A percentile compares a stretch with the other conserved stretches of the same genome.
These are phyloP conservation scores for Termitomyces heimii DNA, from an alignment of 768 basidiomycete species.

Conservation along the genomic window DNA sequence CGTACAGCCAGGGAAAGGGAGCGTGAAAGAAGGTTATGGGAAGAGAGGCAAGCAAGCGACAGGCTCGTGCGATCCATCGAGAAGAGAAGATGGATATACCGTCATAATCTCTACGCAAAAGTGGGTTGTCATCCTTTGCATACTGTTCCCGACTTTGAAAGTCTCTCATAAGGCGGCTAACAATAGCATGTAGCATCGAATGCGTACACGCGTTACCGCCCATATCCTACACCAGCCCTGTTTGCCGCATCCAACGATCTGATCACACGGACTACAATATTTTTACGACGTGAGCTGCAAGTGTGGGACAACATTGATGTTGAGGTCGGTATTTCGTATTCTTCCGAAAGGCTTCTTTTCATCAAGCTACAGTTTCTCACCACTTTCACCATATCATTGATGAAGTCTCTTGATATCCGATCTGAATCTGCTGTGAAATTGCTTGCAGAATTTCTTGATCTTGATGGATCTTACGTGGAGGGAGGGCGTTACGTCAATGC, in stretches of 20 bases:
- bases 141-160: neutral
- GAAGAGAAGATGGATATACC: constrained; percentile 75
- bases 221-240: constrained; percentile 82
- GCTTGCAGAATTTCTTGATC: constrained; percentile 84
- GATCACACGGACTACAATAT: constrained; percentile 70
- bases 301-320: constrained; percentile 91
- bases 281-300: constrained; percentile 78
- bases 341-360: constrained; percentile 5
- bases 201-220: constrained; percentile 77
- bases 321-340: constrained; percentile 47
- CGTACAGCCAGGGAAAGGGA: constrained; percentile 36
- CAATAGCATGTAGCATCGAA: constrained; percentile 88
- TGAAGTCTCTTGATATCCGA: constrained; percentile 91
- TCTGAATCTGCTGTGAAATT: constrained; percentile 82
- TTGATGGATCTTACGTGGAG: constrained; percentile 52
- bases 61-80: constrained; percentile 71
- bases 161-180: neutral
- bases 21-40: constrained; percentile 50
- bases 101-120: constrained; percentile 79
- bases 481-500: constrained; percentile 63
- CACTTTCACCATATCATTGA: constrained; percentile 81
- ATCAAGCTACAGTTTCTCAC: constrained; percentile 67
- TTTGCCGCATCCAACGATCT: constrained; percentile 74
- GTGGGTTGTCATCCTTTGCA: constrained; percentile 34
- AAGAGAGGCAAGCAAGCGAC: constrained; percentile 54